Evolutionary conservation across 2,329 filamentous ascomycete genomes (phyloP).

Genomic region (Colletotrichum sp.): DNA sequence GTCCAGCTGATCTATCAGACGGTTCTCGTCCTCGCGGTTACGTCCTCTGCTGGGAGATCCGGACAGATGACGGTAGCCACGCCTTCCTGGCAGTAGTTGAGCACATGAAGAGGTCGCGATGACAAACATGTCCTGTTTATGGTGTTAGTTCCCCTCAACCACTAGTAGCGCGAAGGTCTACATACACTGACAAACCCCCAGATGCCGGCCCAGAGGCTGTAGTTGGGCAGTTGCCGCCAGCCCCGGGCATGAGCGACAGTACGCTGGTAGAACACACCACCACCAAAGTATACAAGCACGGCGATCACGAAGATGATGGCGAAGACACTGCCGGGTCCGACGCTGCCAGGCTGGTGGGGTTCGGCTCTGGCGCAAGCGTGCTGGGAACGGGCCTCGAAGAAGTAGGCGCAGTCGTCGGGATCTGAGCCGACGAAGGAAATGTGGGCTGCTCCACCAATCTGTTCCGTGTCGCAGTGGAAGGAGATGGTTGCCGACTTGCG

Average conservation of each 20-base stretch:
- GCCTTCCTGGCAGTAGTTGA: constrained; percentile 65
- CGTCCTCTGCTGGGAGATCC: constrained; percentile 55
- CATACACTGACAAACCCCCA: constrained; percentile 81
- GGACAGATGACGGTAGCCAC: constrained; percentile 72
- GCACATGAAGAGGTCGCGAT: constrained; percentile 74
- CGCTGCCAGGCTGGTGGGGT: constrained; percentile 74
- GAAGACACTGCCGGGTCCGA: constrained; percentile 79
- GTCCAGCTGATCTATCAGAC: constrained; percentile 93
- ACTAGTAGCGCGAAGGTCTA: not conserved
- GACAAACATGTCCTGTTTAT: constrained; percentile 65
- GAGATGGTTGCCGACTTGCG: constrained; percentile 88
- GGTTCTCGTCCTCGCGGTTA: constrained; percentile 82
- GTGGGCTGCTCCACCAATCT: constrained; percentile 68
- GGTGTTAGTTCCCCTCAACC: constrained; percentile 23
- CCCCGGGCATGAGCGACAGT: constrained; percentile 93
- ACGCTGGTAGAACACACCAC: constrained; percentile 94
- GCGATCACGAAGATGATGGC: constrained; percentile 82
- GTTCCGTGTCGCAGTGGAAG: constrained; percentile 89
- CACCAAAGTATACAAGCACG: constrained; percentile 86
- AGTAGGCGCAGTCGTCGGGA: constrained; percentile 91
- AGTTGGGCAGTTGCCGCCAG: constrained; percentile 96
- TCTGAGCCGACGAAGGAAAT: constrained; percentile 84
- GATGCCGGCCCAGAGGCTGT: constrained; percentile 88
- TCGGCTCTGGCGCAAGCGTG: constrained; percentile 77
- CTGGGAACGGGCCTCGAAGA: constrained; percentile 89